A percentile compares a stretch with the other conserved stretches of the same genome.
These are phyloP conservation scores for Metschnikowia gelsemii DNA, from an alignment of 805 yeast genomes.

Conservation along the genomic window DNA sequence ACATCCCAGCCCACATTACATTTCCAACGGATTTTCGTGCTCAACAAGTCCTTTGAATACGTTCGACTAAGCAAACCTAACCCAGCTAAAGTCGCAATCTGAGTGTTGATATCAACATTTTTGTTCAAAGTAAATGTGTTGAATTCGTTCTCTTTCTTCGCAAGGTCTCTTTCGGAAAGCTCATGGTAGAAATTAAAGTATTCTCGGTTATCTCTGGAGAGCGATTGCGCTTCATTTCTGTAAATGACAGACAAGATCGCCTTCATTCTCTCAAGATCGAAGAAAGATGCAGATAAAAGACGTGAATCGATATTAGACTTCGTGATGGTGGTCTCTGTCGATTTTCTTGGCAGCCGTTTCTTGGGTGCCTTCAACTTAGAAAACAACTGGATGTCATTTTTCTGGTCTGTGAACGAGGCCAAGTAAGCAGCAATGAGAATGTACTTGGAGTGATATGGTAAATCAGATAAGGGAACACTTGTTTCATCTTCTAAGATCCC, in stretches of 20 bases:
- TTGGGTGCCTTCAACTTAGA: constrained; percentile 51
- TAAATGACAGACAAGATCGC: constrained; percentile 78
- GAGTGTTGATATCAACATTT: constrained; percentile 51
- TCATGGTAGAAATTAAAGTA: constrained; percentile 28
- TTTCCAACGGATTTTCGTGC: constrained; percentile 73
- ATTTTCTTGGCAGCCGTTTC: constrained; percentile 42
- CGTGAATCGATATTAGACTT: constrained; percentile 56
- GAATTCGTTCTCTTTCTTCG: constrained; percentile 34
- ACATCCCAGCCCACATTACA: constrained; percentile 71
- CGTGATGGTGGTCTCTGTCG: constrained; percentile 19
- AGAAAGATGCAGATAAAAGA: constrained; percentile 66
- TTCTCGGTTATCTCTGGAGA: constrained; percentile 26
- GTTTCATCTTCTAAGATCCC: constrained; percentile 20
- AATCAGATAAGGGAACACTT: constrained; percentile 32
- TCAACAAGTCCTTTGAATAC: constrained; percentile 53
- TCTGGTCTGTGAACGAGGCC: constrained; percentile 74
- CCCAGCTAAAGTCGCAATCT: constrained; percentile 58
- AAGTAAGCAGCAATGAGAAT: constrained; percentile 78
- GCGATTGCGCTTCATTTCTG: constrained; percentile 37
- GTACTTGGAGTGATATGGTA: constrained; percentile 63
- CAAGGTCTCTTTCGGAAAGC: constrained; percentile 35
- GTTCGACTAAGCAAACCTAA: constrained; percentile 50
- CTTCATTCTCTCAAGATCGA: constrained; percentile 73
- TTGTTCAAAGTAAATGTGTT: constrained; percentile 36
- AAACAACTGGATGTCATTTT: constrained; percentile 66